These are phyloP conservation scores for Nitzschia sp. DNA, from an alignment of 108 stramenopile genomes.

Conservation along the genomic window DNA sequence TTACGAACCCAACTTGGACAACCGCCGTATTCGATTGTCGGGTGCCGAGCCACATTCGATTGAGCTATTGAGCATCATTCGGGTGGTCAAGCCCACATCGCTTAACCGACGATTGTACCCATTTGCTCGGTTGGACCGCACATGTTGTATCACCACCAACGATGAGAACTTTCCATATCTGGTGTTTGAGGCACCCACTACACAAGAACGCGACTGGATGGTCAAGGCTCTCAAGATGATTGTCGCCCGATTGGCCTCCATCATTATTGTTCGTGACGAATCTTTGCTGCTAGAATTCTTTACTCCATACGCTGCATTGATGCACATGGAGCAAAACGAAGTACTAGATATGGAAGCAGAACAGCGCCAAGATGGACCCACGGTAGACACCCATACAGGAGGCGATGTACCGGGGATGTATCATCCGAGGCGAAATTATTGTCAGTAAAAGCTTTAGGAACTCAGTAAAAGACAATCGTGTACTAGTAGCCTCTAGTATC, in stretches of 20 bases:
- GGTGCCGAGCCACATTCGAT: conserved; percentile 23
- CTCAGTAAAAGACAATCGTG: no score
- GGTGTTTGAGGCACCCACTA: conserved; percentile 32
- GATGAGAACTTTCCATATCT: conserved; percentile 26
- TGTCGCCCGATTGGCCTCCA: conserved; percentile 43
- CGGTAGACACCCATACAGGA: neutral
- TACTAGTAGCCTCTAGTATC: no score
- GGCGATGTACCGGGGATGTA: no score
- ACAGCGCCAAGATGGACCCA: neutral
- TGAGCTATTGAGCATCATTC: conserved; percentile 37
- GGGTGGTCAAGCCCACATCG: conserved; percentile 30
- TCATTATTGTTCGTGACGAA: conserved; percentile 47
- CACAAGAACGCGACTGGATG: conserved; percentile 28
- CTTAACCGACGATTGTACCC: conserved; percentile 35
- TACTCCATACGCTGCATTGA: conserved; percentile 37
- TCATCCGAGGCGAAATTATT: no score
- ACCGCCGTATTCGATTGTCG: conserved; percentile 18
- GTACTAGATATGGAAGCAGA: neutral
- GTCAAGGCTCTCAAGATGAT: conserved; percentile 34
- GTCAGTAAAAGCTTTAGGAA: no score
- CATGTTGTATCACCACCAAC: conserved; percentile 35
- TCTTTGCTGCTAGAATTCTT: conserved; percentile 50
- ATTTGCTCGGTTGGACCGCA: conserved; percentile 33
- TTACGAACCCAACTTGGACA: conserved; percentile 37
- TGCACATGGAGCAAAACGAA: neutral